A percentile compares a stretch with the other conserved stretches of the same genome.
Conservation (phyloP, 148 eudicot species). For the Nyssa sinensis region DNA sequence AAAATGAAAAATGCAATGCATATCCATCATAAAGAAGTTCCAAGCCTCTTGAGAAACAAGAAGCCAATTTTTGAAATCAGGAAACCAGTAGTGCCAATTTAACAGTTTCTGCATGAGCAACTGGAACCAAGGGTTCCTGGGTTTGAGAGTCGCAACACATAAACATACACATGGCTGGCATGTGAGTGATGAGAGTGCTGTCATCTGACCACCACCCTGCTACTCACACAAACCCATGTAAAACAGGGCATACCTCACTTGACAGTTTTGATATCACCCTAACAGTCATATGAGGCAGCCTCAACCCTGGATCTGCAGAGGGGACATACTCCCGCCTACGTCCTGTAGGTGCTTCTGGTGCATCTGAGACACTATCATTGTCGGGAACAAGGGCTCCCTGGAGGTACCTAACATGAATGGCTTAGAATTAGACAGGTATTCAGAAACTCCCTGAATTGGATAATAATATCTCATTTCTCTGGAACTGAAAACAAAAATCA, state of each 20-base stretch:
- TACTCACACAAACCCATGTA: background rate
- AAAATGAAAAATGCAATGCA: background rate
- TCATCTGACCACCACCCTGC: background rate
- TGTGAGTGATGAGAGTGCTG: background rate
- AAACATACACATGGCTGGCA: background rate
- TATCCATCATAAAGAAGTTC: background rate
- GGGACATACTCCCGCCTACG: constrained; percentile 84
- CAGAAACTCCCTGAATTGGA: background rate
- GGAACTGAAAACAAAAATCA: background rate
- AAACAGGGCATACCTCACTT: constrained; percentile 43
- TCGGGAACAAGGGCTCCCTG: constrained; percentile 69
- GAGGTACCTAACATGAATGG: constrained; percentile 43
- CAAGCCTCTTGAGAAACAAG: background rate
- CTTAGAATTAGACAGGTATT: background rate
- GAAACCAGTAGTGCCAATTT: background rate
- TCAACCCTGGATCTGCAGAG: constrained; percentile 76
- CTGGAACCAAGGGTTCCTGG: background rate
- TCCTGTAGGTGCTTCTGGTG: constrained; percentile 61
- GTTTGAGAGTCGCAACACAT: background rate
- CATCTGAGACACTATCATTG: constrained; percentile 20
- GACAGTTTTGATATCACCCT: constrained; percentile 33
- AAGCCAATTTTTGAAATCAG: background rate
- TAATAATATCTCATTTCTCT: background rate
- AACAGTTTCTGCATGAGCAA: background rate
- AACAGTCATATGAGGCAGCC: constrained; percentile 85